Evolutionary conservation across 192 early-diverging fungal genomes (phyloP), one percentile per base, ranked within the genome.

Genomic region (Backusella australiensis): DNA sequence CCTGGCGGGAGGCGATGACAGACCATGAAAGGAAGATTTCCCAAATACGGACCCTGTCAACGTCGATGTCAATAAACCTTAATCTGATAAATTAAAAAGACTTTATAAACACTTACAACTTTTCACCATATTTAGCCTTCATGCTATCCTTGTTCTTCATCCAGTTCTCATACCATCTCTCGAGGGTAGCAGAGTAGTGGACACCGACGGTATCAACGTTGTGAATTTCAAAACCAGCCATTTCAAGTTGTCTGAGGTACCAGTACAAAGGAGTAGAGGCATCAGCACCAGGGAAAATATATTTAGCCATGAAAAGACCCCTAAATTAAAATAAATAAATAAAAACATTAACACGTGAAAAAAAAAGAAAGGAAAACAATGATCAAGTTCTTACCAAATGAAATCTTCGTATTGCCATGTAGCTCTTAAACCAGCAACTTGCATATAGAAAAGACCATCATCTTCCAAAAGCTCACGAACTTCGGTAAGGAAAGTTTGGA

Each of bases 271-370:
- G 97, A 81, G 90, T 90, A 73, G 97, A 99, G 9, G 97, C 97
- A 86, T 99, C 97, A 72, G 97, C 97, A 72, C 97, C 97, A 65
- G 96, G 97, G 92, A 99, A 99, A 68, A 99, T 90, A 82, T 99
- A 99, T 86, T 94, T 97, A 81, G 96, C 96, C 97, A 99, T 99
- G 81, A 99, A 98, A 67, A 98, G 89, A 77, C 96, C 97, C 94
- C 94, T 78, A 42, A 44, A 63, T 59, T 34, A 38, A 63, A 11
- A 38, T 56, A 49, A 65, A 26, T 19, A 53, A 19, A 46, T 6
- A 49, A 49, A 49, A 49, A 6, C 19, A 35, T 73, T 52, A 74
- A 7, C 59, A 65, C 53, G 52, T 21, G 72, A 69, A 36, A 49
- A 38, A 35, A 21, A 21, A 17, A 49, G 9, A 17, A 35, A 35